Evolutionary conservation across 495 filamentous ascomycete species (phyloP), one percentile per base, ranked within the genome.

Genomic region (Aspergillus sclerotiicarbonarius): DNA sequence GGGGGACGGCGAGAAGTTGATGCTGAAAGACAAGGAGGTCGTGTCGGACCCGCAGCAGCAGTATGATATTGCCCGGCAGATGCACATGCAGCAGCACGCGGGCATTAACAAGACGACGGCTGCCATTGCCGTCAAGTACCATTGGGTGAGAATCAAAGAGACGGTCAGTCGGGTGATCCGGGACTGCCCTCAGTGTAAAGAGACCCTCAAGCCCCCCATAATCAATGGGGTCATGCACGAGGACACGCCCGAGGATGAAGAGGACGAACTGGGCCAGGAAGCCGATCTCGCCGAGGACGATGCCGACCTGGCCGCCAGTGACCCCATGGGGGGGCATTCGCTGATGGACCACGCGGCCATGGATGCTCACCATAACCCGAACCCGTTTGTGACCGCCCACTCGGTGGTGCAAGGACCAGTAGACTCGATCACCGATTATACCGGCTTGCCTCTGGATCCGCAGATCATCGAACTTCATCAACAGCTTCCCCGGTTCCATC

Each of bases 111-210:
- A 96, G 74, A 97, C 93, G 1, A 98, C 94, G 0, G 91, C 92
- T 8, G 88, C 86, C 19, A 96, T 98, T 61, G 92, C 94, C 2
- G 88, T 96, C 70, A 88, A 89, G 62, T 97, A 90, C 65, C 94
- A 97, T 69, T 98, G 94, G 94, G 92, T 95, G n/a, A 83, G 94
- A 32, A 98, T 98, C 76, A 98, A 98, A 70, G 93, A 97, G 70
- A 98, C 93, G 0, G 94, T 96, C 55, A 93, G 88, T 67, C 84
- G 90, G 61, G 92, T 96, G 67, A 96, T 98, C 76, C 87, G 88
- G 58, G 91, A 94, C 58, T 98, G 94, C 71, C 72, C 85, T 2
- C 85, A 96, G 66, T 98, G 93, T 79, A 96, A 93, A 75, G 90
- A 94, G 58, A 75, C 83, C 35, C 80, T 84, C 58, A 92, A 91